Percentiles rank a stretch among this genome's conserved stretches.
These are phyloP conservation scores for Backusella australiensis DNA, from an alignment of 192 early-diverging fungal genomes.

Conservation along the genomic window DNA sequence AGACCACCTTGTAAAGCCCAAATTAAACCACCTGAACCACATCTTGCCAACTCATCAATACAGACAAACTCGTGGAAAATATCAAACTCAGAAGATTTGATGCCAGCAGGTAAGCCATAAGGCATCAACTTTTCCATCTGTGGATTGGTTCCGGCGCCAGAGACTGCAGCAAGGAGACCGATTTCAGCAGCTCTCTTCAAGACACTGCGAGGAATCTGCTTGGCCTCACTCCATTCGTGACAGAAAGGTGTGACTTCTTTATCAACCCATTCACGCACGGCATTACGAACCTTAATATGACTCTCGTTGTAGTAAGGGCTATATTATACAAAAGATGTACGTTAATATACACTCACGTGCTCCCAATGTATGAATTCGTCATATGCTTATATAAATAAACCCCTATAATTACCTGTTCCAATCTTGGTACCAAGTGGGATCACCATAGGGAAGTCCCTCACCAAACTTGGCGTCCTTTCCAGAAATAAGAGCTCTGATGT, in stretches of 20 bases:
- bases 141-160: conserved; percentile 46
- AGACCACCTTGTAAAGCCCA: conserved; percentile 77
- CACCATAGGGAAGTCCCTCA: conserved; percentile 72
- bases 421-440: conserved; percentile 72
- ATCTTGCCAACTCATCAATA: conserved; percentile 76
- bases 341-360: neutral
- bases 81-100: conserved; percentile 58
- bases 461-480: conserved; percentile 61
- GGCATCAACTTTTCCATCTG: conserved; percentile 23
- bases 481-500: neutral
- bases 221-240: conserved; percentile 81
- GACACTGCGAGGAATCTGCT: conserved; percentile 65
- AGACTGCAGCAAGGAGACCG: conserved; percentile 65
- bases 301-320: conserved; percentile 80
- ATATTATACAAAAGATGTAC: neutral
- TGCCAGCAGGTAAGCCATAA: conserved; percentile 44
- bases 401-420: conserved; percentile 30
- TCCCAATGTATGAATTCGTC: neutral
- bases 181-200: conserved; percentile 66
- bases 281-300: conserved; percentile 61
- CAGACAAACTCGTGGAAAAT: conserved; percentile 77
- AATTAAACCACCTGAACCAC: conserved; percentile 76
- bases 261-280: conserved; percentile 68
- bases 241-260: conserved; percentile 75
- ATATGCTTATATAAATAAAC: neutral